phyloP scores from a whole-genome alignment of 176 grass and related monocot species.

The Luzula sylvatica region DNA sequence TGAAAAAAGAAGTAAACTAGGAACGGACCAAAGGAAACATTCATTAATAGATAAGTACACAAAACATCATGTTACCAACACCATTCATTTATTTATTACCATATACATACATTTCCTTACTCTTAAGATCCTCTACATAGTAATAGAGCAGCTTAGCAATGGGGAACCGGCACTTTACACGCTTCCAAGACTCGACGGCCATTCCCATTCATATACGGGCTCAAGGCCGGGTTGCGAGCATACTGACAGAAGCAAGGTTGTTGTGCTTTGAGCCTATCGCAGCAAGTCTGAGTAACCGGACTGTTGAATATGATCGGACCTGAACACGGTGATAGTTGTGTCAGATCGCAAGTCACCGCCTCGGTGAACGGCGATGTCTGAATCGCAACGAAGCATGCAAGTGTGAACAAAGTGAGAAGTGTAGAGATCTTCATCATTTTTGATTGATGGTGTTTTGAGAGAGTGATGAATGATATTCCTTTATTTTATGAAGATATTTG shows the following conservation, averaged over 20 bases:
- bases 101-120: too few species aligned
- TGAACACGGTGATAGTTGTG: conserved; percentile 46
- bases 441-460: not conserved
- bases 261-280: conserved; percentile 50
- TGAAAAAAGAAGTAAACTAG: too few species aligned
- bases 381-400: not conserved
- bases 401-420: not conserved
- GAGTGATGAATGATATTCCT: not conserved
- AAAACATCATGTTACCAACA: too few species aligned
- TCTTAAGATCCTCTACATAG: too few species aligned
- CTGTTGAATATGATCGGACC: conserved; percentile 35
- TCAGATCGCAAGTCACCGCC: conserved; percentile 38
- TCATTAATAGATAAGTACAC: too few species aligned
- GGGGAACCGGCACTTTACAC: not conserved
- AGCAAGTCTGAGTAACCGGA: conserved; percentile 36
- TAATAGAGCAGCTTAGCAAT: not conserved
- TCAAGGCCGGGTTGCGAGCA: conserved; percentile 33
- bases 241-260: conserved; percentile 74
- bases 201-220: not conserved
- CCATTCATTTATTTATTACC: too few species aligned
- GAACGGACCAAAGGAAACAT: too few species aligned
- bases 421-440: not conserved
- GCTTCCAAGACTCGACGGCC: not conserved
- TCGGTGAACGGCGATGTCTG: not conserved
- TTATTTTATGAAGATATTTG: too few species aligned